Conservation (phyloP, 2,329 filamentous ascomycete species). For the Aureobasidium musti region DNA sequence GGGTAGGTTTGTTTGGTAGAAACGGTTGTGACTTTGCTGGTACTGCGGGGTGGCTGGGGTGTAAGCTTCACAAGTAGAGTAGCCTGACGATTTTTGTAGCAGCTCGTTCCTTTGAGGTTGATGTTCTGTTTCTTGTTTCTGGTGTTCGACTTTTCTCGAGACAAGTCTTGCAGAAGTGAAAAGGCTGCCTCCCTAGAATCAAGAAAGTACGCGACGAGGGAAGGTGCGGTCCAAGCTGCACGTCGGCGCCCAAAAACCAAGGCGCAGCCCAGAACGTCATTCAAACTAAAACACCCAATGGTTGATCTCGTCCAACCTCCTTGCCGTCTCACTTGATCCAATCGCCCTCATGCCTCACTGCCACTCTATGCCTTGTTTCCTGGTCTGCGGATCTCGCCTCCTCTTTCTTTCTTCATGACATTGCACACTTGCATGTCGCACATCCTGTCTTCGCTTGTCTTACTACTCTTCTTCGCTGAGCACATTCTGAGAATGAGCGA, state of each 20-base stretch:
- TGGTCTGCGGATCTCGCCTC: neutral
- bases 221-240: constrained; percentile 18
- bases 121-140: neutral
- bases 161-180: neutral
- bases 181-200: neutral
- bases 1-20: constrained; percentile 15
- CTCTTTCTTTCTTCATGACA: neutral
- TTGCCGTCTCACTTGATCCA: neutral
- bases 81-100: neutral
- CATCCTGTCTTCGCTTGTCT: neutral
- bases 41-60: constrained; percentile 22
- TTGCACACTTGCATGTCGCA: neutral
- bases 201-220: constrained; percentile 1
- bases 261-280: constrained; percentile 15
- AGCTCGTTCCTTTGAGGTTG: neutral
- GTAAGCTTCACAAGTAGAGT: neutral
- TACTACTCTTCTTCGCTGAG: neutral
- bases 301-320: constrained; percentile 3
- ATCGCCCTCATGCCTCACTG: neutral
- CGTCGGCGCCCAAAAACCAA: constrained; percentile 18
- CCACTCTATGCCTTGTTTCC: constrained; percentile 14
- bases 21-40: constrained; percentile 15
- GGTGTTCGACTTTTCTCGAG: neutral
- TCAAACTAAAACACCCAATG: neutral
- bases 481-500: too few relatives aligned